Evolutionary conservation across 169 alveolate genomes (phyloP), one percentile per base, ranked within the genome.

Genomic region (Perkinsus olseni): DNA sequence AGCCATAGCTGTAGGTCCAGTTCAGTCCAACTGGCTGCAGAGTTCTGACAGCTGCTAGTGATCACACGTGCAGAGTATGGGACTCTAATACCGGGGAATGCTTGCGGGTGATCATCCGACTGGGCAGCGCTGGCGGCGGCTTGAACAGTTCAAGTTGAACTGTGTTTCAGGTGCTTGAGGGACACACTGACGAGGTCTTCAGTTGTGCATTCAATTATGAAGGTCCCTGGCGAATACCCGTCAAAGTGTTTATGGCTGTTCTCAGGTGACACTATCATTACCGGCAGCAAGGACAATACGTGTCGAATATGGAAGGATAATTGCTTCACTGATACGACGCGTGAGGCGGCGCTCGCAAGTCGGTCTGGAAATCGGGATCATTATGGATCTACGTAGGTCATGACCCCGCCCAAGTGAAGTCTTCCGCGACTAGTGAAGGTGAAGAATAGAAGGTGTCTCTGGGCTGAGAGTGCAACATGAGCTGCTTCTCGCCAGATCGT

Each of bases 251-350:
- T 93, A 95, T 97, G 51, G 96, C 98, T 92, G 97, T 98, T 28
- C 97, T 97, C 94, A 97, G 98, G 98, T 45, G 98, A 97, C 93
- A 96, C 96, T 91, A 96, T 97, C 51, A 97, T 97, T 90, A 96
- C 98, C 38, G 98, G 97, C 0, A 94, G 96, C 40, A 97, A 97
- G 93, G 98, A 97, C 95, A 97, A 97, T 95, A 95, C 97, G 50
- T 97, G 98, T 45, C 95, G 96, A 94, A 96, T 97, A 36, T 97
- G 98, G 98, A 96, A 94, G 82, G 93, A 91, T 39, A 93, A 93
- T 48, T 20, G 74, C n/a, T 48, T n/a, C n/a, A n/a, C n/a, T n/a
- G n/a, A n/a, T n/a, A n/a, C n/a, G n/a, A n/a, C n/a, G n/a, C n/a
- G n/a, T n/a, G n/a, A n/a, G n/a, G n/a, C n/a, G n/a, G n/a, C n/a